These are phyloP conservation scores for Candida hungchunana DNA, from an alignment of 805 yeast species.

Conservation along the genomic window DNA sequence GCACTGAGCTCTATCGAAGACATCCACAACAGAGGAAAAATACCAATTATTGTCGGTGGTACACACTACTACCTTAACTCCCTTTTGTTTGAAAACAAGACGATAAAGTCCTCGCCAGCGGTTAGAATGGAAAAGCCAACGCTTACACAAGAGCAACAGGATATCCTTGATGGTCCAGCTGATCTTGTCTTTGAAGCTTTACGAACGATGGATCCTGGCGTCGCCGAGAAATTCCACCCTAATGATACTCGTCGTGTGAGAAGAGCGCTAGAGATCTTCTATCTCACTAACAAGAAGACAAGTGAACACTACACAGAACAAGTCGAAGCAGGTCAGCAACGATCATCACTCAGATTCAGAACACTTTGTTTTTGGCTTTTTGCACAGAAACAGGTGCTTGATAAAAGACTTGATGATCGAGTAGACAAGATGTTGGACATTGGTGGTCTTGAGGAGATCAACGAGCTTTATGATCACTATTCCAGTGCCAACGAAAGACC, in stretches of 20 bases:
- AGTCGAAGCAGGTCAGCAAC: conserved; percentile 34
- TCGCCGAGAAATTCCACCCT: conserved; percentile 85
- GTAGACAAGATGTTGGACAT: conserved; percentile 77
- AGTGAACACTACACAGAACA: conserved; percentile 71
- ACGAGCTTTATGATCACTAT: conserved; percentile 49
- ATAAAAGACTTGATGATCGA: conserved; percentile 62
- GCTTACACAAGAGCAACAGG: conserved; percentile 31
- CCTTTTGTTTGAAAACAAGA: conserved; percentile 64
- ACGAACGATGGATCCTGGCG: conserved; percentile 56
- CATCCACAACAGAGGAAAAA: conserved; percentile 60
- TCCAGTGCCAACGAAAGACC: conserved; percentile 33
- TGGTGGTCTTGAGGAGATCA: conserved; percentile 71
- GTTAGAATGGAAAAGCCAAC: conserved; percentile 4
- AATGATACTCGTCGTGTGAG: conserved; percentile 76
- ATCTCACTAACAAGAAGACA: conserved; percentile 59
- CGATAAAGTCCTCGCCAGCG: conserved; percentile 37
- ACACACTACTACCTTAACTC: conserved; percentile 91
- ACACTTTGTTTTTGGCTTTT: conserved; percentile 81
- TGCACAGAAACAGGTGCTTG: conserved; percentile 54
- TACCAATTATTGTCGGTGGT: conserved; percentile 92
- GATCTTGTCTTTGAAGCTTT: conserved; percentile 47
- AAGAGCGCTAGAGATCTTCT: conserved; percentile 78
- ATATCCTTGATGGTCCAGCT: conserved; percentile 52
- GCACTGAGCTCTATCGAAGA: conserved; percentile 59
- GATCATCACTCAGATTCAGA: conserved; percentile 50